phyloP scores from a whole-genome alignment of 2,329 filamentous ascomycete genomes.

The Alternaria tenuissima region DNA sequence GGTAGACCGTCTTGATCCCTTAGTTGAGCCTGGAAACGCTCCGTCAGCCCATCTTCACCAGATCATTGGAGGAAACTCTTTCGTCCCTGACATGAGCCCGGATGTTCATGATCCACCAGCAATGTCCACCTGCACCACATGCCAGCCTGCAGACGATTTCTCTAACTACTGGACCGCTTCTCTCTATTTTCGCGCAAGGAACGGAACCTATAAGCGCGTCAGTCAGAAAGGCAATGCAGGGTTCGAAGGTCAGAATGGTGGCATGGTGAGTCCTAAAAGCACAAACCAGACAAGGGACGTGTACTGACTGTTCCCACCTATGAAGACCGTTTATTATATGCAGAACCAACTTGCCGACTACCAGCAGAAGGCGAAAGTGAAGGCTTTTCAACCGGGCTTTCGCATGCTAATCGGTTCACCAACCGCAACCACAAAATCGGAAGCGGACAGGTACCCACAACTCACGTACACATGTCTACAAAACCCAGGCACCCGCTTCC shows the following conservation, averaged over 20 bases:
- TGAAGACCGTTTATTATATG: conserved; percentile 39
- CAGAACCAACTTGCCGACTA: conserved; percentile 38
- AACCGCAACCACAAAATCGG: conserved; percentile 29
- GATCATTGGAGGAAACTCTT: conserved; percentile 40
- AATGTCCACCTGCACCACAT: conserved; percentile 38
- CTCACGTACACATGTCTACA: conserved; percentile 58
- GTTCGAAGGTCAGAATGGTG: conserved; percentile 39
- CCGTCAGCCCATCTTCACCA: conserved; percentile 39
- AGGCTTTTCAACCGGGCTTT: conserved; percentile 52
- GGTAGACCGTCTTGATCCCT: conserved; percentile 37
- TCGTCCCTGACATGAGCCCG: conserved; percentile 33
- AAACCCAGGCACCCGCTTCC: conserved; percentile 49
- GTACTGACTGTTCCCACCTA: not conserved
- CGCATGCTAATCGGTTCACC: conserved; percentile 42
- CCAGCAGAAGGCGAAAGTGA: conserved; percentile 49
- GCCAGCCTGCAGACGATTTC: conserved; percentile 30
- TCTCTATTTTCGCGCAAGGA: conserved; percentile 34
- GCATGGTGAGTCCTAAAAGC: conserved; percentile 20
- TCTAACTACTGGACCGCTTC: conserved; percentile 41
- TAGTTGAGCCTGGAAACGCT: conserved; percentile 32
- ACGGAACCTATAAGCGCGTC: conserved; percentile 39
- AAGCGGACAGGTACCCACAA: conserved; percentile 53
- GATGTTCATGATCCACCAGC: conserved; percentile 29
- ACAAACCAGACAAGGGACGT: not conserved
- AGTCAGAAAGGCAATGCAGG: conserved; percentile 33